Percentiles rank a stretch among this genome's conserved stretches.
phyloP scores from a whole-genome alignment of 306 rosid species.

The Hippophae gyantsensis region DNA sequence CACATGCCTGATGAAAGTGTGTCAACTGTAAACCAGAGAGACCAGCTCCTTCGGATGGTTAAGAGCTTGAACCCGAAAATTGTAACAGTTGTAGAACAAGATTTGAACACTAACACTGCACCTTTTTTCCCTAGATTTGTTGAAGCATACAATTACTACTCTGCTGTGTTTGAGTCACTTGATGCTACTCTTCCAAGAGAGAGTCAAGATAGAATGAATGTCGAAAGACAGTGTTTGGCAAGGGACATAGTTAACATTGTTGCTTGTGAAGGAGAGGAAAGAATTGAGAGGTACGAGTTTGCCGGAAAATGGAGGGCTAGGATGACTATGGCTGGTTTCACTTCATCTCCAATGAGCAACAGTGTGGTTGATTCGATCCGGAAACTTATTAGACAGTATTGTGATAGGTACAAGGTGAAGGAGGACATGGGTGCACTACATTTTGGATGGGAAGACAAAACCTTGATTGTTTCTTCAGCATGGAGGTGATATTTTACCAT shows the following conservation, averaged over 20 bases:
- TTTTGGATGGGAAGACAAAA: constrained; percentile 94
- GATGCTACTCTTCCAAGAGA: constrained; percentile 88
- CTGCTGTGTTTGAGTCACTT: constrained; percentile 79
- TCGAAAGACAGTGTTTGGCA: constrained; percentile 88
- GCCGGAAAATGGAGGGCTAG: constrained; percentile 99
- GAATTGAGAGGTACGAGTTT: constrained; percentile 87
- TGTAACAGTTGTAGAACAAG: constrained; percentile 89
- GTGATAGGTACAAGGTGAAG: constrained; percentile 60
- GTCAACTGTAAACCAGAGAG: constrained; percentile 70
- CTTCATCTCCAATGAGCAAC: constrained; percentile 43
- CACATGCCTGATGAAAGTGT: constrained; percentile 99
- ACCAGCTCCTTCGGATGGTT: constrained; percentile 84
- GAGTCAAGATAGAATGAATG: constrained; percentile 86
- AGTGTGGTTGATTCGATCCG: constrained; percentile 36
- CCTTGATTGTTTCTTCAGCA: constrained; percentile 82
- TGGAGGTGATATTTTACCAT: constrained; percentile 47
- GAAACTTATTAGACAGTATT: constrained; percentile 44
- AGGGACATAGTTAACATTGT: constrained; percentile 82
- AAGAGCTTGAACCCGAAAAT: constrained; percentile 83
- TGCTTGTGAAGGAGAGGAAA: constrained; percentile 88
- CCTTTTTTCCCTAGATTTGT: constrained; percentile 74
- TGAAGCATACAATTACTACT: constrained; percentile 76
- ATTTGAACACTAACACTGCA: constrained; percentile 79
- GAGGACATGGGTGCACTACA: constrained; percentile 74
- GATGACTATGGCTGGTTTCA: constrained; percentile 90